Percentiles rank a stretch among this genome's conserved stretches.
Conservation (phyloP, 352 stramenopile species). For the Phytophthora podocarpi region DNA sequence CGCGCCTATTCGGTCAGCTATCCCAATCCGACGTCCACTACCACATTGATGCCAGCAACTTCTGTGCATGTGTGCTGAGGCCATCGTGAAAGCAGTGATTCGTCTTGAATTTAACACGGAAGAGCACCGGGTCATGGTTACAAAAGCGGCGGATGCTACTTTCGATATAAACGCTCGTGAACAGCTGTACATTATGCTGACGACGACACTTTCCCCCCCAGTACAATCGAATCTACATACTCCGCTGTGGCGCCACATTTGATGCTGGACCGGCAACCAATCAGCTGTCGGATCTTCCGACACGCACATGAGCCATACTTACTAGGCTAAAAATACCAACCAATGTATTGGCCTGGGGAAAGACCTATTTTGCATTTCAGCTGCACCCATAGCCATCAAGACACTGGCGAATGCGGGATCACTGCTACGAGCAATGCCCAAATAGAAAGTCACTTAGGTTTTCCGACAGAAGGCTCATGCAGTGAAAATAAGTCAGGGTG, state of each 20-base stretch:
- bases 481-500: too few relatives aligned
- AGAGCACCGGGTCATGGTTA: not conserved
- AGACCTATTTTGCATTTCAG: constrained; percentile 1
- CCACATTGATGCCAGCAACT: constrained; percentile 1
- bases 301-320: too few relatives aligned
- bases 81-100: too few relatives aligned
- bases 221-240: too few relatives aligned
- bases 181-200: not conserved
- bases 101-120: not conserved
- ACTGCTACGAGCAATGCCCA: too few relatives aligned
- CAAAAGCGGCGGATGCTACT: too few relatives aligned
- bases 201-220: not conserved
- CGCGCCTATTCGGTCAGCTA: not conserved
- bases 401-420: not conserved
- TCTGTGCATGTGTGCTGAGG: not conserved
- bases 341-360: not conserved
- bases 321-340: not conserved
- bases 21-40: not conserved
- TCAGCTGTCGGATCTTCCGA: too few relatives aligned
- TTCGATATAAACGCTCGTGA: constrained; percentile 4
- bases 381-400: not conserved
- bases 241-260: too few relatives aligned
- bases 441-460: too few relatives aligned
- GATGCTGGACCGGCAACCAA: constrained; percentile 3
- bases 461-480: too few relatives aligned